Percentiles rank a stretch among this genome's conserved stretches.
These are phyloP conservation scores for Aurinia saxatilis DNA, from an alignment of 345 rosid genomes.

Conservation along the genomic window DNA sequence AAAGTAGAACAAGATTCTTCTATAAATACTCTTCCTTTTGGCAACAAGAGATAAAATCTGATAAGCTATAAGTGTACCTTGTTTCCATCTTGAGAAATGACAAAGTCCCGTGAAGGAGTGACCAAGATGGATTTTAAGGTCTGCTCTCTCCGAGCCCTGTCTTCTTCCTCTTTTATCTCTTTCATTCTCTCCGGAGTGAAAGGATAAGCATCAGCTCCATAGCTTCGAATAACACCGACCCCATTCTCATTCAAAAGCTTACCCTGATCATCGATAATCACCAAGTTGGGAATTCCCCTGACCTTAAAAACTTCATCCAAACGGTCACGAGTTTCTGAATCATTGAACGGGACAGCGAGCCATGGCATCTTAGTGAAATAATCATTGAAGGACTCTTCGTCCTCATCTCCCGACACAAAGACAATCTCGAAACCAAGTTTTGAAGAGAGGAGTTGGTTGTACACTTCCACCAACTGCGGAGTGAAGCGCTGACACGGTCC, in stretches of 20 bases:
- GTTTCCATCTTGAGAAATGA: constrained; percentile 43
- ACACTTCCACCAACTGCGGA: constrained; percentile 50
- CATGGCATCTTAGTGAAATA: constrained; percentile 84
- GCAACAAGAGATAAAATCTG: not conserved
- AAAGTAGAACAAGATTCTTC: not conserved
- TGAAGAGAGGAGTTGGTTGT: constrained; percentile 43
- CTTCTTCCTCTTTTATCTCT: constrained; percentile 58
- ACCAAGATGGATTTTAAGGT: constrained; percentile 51
- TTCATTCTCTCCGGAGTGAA: constrained; percentile 53
- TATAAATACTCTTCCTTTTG: not conserved
- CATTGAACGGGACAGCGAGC: constrained; percentile 75
- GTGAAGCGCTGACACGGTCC: constrained; percentile 66
- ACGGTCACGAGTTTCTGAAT: constrained; percentile 41
- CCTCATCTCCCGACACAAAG: constrained; percentile 49
- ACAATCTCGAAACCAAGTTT: constrained; percentile 55
- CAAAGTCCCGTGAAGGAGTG: constrained; percentile 42
- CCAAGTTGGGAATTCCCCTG: constrained; percentile 63
- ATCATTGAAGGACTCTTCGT: constrained; percentile 44
- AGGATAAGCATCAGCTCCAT: constrained; percentile 64
- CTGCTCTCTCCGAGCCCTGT: constrained; percentile 51
- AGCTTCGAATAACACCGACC: constrained; percentile 42
- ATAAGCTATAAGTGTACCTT: constrained; percentile 33
- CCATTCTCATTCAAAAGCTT: constrained; percentile 40
- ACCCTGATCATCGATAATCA: constrained; percentile 61
- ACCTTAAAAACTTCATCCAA: constrained; percentile 51